Evolutionary conservation across 352 stramenopile genomes (phyloP), one percentile per base, ranked within the genome.

Genomic region (Chloridella minuta): DNA sequence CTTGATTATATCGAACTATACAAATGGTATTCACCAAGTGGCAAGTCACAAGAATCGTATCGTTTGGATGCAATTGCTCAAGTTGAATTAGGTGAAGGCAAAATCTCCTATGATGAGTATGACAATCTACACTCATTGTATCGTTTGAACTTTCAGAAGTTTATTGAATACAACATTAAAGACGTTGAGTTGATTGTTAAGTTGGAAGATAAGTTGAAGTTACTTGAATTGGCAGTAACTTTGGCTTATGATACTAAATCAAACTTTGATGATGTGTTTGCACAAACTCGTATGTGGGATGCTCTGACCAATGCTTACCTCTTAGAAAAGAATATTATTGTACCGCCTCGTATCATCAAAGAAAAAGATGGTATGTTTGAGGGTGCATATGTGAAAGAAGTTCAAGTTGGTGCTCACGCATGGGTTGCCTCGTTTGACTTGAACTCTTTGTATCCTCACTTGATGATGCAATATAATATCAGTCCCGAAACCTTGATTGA

Each of bases 381-480:
- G 2, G 51, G 51, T 25, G 51, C 51, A 83, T 83, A 25, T 24
- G 51, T 83, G 23, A 83, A 83, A 83, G 51, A 83, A 83, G n/a
- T 24, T 1, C n/a, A 25, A 25, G n/a, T 83, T 10, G 51, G 51
- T 25, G 2, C 1, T 10, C 23, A 83, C 23, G 51, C 0, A 10
- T 22, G 51, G 23, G 51, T 83, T 25, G 23, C n/a, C 4, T 22
- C 51, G 1, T 83, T 83, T 83, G 51, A 83, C 51, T 83, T 83
- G n/a, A 24, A 22, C 23, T 10, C 2, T 25, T 24, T 83, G 23
- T 83, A 83, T 83, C 51, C 51, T 10, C 23, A 22, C 2, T 25
- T 83, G n/a, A 83, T 83, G 51, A 22, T 22, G n/a, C 51, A 83
- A 83, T 83, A 25, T 24, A 83, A 83, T 83, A 83, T 83, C 4